phyloP scores from a whole-genome alignment of 495 filamentous ascomycete species.

The Xylaria telfairii region DNA sequence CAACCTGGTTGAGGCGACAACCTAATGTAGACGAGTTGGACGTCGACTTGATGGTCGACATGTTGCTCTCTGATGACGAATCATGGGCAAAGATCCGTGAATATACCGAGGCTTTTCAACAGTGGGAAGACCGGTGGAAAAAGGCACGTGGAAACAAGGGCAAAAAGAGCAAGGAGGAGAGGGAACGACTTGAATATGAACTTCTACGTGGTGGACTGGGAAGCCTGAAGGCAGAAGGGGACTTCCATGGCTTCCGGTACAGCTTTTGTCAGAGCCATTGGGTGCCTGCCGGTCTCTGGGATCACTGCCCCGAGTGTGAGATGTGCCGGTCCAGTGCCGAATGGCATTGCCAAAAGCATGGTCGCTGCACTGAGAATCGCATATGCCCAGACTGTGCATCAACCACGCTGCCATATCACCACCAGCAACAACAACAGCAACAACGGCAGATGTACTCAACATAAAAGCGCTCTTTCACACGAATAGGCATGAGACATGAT shows the following conservation, averaged over 20 bases:
- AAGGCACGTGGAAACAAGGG: slow-evolving; percentile 32
- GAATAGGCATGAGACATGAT: slow-evolving; percentile 22
- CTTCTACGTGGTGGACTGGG: slow-evolving; percentile 39
- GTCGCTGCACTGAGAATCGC: slow-evolving; percentile 33
- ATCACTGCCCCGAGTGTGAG: slow-evolving; percentile 39
- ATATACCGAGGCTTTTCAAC: slow-evolving; percentile 36
- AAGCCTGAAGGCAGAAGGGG: slow-evolving; percentile 30
- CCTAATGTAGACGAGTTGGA: slow-evolving; percentile 40
- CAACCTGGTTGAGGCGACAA: slow-evolving; percentile 40
- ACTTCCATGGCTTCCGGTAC: slow-evolving; percentile 38
- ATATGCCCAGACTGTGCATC: slow-evolving; percentile 36
- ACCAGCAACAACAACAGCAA: slow-evolving; percentile 61
- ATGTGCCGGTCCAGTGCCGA: slow-evolving; percentile 34
- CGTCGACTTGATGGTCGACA: slow-evolving; percentile 41
- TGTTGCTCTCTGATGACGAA: slow-evolving; percentile 38
- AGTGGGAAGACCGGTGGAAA: slow-evolving; percentile 41
- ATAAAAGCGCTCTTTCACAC: background rate
- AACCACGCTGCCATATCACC: slow-evolving; percentile 34
- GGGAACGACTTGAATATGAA: slow-evolving; percentile 39
- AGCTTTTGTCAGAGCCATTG: slow-evolving; percentile 39
- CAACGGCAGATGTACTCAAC: slow-evolving; percentile 29
- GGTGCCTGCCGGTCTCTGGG: slow-evolving; percentile 30
- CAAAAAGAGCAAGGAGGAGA: slow-evolving; percentile 38
- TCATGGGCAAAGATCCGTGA: slow-evolving; percentile 37
- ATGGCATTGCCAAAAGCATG: slow-evolving; percentile 41